Evolutionary conservation across 495 filamentous ascomycete genomes (phyloP), one percentile per base, ranked within the genome.

Genomic region (Friedmanniomyces endolithicus): DNA sequence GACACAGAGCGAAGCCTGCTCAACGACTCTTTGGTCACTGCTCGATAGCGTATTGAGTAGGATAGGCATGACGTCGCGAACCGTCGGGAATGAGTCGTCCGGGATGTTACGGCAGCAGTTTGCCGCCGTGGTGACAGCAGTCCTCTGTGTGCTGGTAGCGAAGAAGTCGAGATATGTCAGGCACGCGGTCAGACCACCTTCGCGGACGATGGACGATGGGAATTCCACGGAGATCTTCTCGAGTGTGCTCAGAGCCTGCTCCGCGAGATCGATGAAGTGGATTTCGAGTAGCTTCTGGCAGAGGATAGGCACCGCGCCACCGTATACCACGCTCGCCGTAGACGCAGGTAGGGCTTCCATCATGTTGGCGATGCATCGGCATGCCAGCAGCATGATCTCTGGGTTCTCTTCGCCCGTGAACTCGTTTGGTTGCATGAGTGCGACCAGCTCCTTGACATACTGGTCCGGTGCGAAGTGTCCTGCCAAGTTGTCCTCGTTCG

Each of bases 171-270:
- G 76, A 70, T 88, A 96, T 1, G 83, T 87, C 51, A 99, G 72
- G 62, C 94, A 99, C 24, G 92, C 94, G 14, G 86, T 90, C 57
- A 99, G 73, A 11, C 94, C 94, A 29, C 90, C 94, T 71, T 96
- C 94, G 34, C 90, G 86, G 20, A 99, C 92, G 61, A 99, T 97
- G 27, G 88, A 87, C 2, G 86, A 84, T 14, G 94, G 94, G 67
- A 94, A 99, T 65, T 99, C 94, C 40, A 89, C 82, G 1, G 94
- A 99, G 37, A 99, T 96, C 69, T 95, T 97, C 61, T 95, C 89
- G 44, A 99, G 74, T 1, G 94, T 97, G 80, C 88, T 99, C 17
- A 99, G 73, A 23, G 90, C 87, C 71, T 99, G 94, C 68, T 99
- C 94, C 27, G 94, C 94, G 55, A 99, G 74, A 70, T 99, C 94